Base-by-base conservation (phyloP, 805 yeast species). In the Gaillardinia entomophila region DNA sequence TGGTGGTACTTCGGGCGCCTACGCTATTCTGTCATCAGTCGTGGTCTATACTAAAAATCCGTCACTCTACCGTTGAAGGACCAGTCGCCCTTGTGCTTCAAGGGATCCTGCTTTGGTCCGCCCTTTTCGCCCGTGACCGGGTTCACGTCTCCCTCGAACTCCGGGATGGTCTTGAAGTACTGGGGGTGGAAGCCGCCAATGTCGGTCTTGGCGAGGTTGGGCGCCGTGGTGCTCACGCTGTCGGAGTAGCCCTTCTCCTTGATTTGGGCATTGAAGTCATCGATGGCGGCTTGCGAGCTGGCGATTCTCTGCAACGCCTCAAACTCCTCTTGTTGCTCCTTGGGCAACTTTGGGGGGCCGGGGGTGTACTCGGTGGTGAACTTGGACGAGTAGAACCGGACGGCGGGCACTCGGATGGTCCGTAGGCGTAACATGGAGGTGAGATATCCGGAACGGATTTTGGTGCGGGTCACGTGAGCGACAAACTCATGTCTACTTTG, bases 101-200 rank as follows among this genome's bases (percentile, higher is more conserved):
- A 68, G 1, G 98, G 98, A 51, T 92, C 97, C 57, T 92, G 97
- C 51, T 92, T 92, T 16, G 98, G 98, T 0, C 98, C 98, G 30
- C 96, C 96, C 15, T 82, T 69, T 60, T 92, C 98, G 3, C 98
- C 98, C 1, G 98, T 92, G 36, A 67, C 73, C 0, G 98, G 98
- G 53, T 92, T 92, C 12, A 71, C 77, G 40, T 88, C 89, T 1
- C 98, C 98, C 58, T 89, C 96, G 53, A 92, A 92, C 51, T 92
- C 98, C 2, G 96, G 95, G 34, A 88, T 80, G 3, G 88, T 80
- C 55, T 82, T 77, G 54, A 82, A 71, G 42, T 69, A 76, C 35
- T 76, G 84, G 2, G 89, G 82, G 2, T 82, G 78, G 45, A 80
- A 74, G 4, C 68, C 62, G 5, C 84, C 83, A 30, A 82, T 71